phyloP scores from a whole-genome alignment of 768 basidiomycete species.

The Naganishia kalamii region DNA sequence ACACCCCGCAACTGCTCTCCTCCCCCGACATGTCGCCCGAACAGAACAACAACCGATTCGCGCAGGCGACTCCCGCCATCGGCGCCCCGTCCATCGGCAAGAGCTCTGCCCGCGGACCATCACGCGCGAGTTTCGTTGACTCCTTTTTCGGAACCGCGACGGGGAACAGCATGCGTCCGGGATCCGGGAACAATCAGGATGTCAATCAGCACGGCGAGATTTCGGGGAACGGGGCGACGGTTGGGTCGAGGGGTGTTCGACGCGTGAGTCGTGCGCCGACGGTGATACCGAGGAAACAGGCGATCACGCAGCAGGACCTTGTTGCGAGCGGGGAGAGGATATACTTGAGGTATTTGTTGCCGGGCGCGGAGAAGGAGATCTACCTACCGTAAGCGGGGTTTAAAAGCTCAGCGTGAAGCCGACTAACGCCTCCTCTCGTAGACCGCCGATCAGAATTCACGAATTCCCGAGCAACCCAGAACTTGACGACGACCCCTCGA shows the following conservation, averaged over 20 bases:
- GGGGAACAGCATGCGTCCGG: neutral
- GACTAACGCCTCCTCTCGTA: conserved; percentile 12
- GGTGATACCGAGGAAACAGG: conserved; percentile 81
- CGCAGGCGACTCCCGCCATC: neutral
- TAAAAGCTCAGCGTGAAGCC: neutral
- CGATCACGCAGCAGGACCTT: conserved; percentile 83
- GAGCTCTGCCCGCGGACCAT: neutral
- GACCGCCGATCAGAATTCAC: conserved; percentile 78
- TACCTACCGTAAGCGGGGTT: conserved; percentile 81
- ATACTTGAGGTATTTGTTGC: conserved; percentile 84
- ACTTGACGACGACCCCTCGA: conserved; percentile 16
- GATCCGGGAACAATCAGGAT: neutral
- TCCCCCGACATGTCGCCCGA: neutral
- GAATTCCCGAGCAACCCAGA: conserved; percentile 59
- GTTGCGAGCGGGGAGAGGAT: conserved; percentile 93
- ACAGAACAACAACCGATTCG: neutral
- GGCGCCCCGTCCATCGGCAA: neutral
- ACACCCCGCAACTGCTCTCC: neutral
- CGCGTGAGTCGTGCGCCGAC: conserved; percentile 62
- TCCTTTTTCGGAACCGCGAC: conserved; percentile 19
- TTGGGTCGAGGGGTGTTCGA: neutral
- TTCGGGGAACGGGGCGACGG: neutral
- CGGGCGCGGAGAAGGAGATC: conserved; percentile 90
- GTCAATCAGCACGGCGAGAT: neutral
- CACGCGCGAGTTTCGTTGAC: conserved; percentile 15